Conservation (phyloP, 345 rosid genomes). For the Bruguiera gymnorhiza region DNA sequence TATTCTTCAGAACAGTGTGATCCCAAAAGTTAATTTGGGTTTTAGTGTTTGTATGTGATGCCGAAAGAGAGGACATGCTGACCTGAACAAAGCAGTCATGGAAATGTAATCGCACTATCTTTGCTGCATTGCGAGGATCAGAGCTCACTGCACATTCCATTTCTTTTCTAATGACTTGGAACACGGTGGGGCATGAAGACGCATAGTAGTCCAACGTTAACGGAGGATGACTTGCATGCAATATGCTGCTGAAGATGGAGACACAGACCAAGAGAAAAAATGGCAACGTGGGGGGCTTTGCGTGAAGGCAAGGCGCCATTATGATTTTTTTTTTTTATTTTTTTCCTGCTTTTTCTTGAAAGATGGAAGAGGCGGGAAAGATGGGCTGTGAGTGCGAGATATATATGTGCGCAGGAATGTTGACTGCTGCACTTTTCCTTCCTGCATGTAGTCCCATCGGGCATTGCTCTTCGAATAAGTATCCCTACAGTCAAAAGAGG, state of each 20-base stretch:
- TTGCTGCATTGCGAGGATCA: constrained; percentile 83
- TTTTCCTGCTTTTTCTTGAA: neutral
- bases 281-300: constrained; percentile 3
- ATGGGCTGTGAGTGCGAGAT: constrained; percentile 28
- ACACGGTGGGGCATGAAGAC: constrained; percentile 58
- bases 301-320: constrained; percentile 16
- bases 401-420: constrained; percentile 24
- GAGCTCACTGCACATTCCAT: constrained; percentile 78
- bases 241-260: constrained; percentile 18
- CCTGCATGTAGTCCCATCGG: constrained; percentile 9
- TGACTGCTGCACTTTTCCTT: neutral
- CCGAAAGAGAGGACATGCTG: neutral
- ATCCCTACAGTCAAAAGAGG: constrained; percentile 49
- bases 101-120: constrained; percentile 64
- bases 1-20: no score
- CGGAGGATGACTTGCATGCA: constrained; percentile 36
- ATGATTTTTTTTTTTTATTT: neutral
- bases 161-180: constrained; percentile 66
- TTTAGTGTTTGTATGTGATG: no score
- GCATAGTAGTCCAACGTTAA: constrained; percentile 66
- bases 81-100: constrained; percentile 95
- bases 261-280: constrained; percentile 28
- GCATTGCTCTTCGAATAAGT: constrained; percentile 16
- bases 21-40: no score
- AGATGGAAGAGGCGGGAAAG: constrained; percentile 20